These are phyloP conservation scores for Phylloporus arenicola DNA, from an alignment of 768 basidiomycete genomes.

Conservation along the genomic window DNA sequence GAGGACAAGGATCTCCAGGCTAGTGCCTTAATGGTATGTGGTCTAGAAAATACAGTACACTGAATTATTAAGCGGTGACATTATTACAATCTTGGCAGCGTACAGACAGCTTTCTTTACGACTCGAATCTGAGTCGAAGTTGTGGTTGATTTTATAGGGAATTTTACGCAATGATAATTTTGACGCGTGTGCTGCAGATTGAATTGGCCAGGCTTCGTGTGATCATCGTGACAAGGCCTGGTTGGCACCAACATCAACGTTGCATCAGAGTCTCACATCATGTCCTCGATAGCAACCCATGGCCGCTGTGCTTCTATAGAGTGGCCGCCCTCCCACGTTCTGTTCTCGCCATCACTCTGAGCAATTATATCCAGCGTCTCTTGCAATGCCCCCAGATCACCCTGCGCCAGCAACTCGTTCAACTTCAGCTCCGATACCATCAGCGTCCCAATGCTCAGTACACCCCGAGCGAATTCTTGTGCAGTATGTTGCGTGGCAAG, in stretches of 20 bases:
- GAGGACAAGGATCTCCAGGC: too few relatives aligned
- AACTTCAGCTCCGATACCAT: slow-evolving; percentile 4
- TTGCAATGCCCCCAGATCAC: slow-evolving; percentile 5
- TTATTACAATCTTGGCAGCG: too few relatives aligned
- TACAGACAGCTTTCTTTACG: too few relatives aligned
- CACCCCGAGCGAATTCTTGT: slow-evolving; percentile 6
- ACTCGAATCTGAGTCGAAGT: too few relatives aligned
- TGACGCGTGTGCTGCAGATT: too few relatives aligned
- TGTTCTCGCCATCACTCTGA: background rate
- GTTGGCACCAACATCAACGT: background rate
- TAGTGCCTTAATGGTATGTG: too few relatives aligned
- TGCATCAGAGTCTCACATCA: slow-evolving; percentile 7
- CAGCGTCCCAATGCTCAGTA: slow-evolving; percentile 8
- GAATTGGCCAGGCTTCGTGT: too few relatives aligned
- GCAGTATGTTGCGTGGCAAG: slow-evolving; percentile 7
- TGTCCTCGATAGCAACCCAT: background rate
- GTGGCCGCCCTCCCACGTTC: background rate
- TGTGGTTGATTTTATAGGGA: too few relatives aligned
- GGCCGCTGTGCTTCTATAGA: background rate
- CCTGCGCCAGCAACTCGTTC: slow-evolving; percentile 3
- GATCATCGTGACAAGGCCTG: too few relatives aligned
- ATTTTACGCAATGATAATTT: too few relatives aligned
- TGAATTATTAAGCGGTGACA: too few relatives aligned
- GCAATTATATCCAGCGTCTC: slow-evolving; percentile 12
- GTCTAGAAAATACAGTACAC: too few relatives aligned